These are phyloP conservation scores for Vaccinium macrocarpon DNA, from an alignment of 148 eudicot species.

Conservation along the genomic window DNA sequence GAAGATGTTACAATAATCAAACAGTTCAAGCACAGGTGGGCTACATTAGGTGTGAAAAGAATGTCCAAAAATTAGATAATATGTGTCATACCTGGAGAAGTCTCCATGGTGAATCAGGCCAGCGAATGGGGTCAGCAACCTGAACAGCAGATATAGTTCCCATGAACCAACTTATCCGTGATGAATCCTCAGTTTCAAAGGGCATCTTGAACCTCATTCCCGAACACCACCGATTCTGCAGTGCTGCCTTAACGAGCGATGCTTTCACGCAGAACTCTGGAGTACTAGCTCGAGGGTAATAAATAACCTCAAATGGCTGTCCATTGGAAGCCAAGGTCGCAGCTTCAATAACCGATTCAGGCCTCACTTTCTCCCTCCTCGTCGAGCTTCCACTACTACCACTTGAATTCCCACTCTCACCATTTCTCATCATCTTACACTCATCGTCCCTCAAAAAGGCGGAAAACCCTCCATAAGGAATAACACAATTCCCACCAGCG, in stretches of 20 bases:
- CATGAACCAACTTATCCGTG: constrained; percentile 95
- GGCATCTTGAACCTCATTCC: constrained; percentile 99
- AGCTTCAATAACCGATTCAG: constrained; percentile 69
- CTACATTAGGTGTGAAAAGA: not conserved
- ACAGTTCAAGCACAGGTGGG: not conserved
- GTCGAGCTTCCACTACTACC: constrained; percentile 15
- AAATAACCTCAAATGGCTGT: constrained; percentile 72
- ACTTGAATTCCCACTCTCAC: constrained; percentile 33
- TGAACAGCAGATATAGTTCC: constrained; percentile 84
- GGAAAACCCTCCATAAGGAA: constrained; percentile 61
- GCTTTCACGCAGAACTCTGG: constrained; percentile 92
- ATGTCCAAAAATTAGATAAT: not conserved
- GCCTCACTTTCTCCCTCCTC: constrained; percentile 51
- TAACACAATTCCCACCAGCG: constrained; percentile 24
- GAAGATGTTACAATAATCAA: not conserved
- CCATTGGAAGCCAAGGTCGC: constrained; percentile 58
- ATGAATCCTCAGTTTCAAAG: constrained; percentile 93
- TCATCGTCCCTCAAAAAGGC: constrained; percentile 67
- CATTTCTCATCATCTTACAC: constrained; percentile 35
- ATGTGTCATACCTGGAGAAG: constrained; percentile 73
- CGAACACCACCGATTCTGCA: constrained; percentile 74
- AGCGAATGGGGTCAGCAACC: constrained; percentile 74
- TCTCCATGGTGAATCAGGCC: constrained; percentile 98
- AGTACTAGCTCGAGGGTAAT: constrained; percentile 91
- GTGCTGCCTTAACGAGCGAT: constrained; percentile 58